Conservation (phyloP, 1,139 yeast genomes). For the Protomyces inundatus region DNA sequence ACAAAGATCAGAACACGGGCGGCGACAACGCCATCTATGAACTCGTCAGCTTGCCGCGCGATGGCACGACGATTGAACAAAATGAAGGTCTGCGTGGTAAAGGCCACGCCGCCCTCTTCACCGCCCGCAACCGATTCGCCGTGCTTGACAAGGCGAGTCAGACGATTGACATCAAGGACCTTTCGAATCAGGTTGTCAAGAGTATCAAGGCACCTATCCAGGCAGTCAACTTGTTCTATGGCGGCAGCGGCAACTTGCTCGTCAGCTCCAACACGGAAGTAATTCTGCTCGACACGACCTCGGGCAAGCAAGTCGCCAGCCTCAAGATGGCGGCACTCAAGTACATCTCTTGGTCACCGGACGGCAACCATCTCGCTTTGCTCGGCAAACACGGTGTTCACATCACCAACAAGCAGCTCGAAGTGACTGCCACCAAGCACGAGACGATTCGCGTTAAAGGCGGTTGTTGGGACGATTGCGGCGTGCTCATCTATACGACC, state of each 20-base stretch:
- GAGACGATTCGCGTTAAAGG: constrained; percentile 96
- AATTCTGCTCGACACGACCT: constrained; percentile 71
- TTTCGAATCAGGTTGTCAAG: constrained; percentile 75
- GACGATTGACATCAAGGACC: constrained; percentile 73
- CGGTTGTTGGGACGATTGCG: constrained; percentile 96
- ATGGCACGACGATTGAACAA: constrained; percentile 80
- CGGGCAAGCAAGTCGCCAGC: constrained; percentile 33
- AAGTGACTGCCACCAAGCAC: constrained; percentile 77
- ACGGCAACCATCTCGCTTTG: constrained; percentile 82
- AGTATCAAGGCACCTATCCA: constrained; percentile 67
- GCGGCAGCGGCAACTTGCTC: constrained; percentile 75
- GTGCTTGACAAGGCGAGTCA: constrained; percentile 63
- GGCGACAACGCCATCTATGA: constrained; percentile 64
- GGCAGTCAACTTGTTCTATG: constrained; percentile 66
- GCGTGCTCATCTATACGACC: constrained; percentile 86
- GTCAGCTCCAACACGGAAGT: constrained; percentile 69
- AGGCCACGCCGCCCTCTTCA: constrained; percentile 81
- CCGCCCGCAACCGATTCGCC: constrained; percentile 90
- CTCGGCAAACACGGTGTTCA: constrained; percentile 90
- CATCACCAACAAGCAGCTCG: constrained; percentile 72
- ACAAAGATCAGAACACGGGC: constrained; percentile 46
- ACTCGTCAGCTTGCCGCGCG: constrained; percentile 72
- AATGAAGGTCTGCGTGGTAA: constrained; percentile 70
- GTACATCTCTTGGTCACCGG: constrained; percentile 82
- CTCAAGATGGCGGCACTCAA: constrained; percentile 51